These are phyloP conservation scores for Lycium ferocissimum DNA, from an alignment of 257 asterid genomes.

Conservation along the genomic window DNA sequence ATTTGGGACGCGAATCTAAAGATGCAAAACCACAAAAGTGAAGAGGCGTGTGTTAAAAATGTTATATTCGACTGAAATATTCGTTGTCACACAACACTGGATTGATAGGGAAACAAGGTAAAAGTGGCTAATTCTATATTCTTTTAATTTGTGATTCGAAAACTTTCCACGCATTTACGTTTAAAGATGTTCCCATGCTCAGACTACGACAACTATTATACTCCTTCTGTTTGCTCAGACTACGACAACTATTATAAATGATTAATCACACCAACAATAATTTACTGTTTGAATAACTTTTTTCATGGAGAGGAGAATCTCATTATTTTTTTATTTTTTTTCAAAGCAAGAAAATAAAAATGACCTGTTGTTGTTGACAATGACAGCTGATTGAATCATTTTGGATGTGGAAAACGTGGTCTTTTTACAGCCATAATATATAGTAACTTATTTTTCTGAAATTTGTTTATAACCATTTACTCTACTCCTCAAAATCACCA, in stretches of 20 bases:
- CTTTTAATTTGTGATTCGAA: conserved; percentile 9
- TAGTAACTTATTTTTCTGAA: not conserved
- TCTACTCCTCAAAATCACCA: too few relatives aligned
- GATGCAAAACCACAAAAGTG: not conserved
- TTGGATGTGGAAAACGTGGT: not conserved
- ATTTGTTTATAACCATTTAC: not conserved
- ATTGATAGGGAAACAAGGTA: not conserved
- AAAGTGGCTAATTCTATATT: not conserved
- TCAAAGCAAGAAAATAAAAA: not conserved
- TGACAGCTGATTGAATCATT: conserved; percentile 7
- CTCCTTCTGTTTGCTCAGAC: too few relatives aligned
- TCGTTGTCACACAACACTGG: not conserved
- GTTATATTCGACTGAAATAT: not conserved
- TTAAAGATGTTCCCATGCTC: not conserved
- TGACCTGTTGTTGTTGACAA: not conserved
- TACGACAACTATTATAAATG: not conserved
- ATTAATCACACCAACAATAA: not conserved
- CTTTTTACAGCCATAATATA: not conserved
- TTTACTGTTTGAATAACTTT: not conserved
- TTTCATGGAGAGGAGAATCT: not conserved
- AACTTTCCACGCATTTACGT: not conserved
- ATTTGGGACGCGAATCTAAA: too few relatives aligned
- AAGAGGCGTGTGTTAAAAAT: not conserved
- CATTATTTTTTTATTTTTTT: not conserved
- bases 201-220: not conserved